Percentiles rank a stretch among this genome's conserved stretches.
Conservation (phyloP, 2,329 filamentous ascomycete genomes). For the Verticillium albo-atrum region DNA sequence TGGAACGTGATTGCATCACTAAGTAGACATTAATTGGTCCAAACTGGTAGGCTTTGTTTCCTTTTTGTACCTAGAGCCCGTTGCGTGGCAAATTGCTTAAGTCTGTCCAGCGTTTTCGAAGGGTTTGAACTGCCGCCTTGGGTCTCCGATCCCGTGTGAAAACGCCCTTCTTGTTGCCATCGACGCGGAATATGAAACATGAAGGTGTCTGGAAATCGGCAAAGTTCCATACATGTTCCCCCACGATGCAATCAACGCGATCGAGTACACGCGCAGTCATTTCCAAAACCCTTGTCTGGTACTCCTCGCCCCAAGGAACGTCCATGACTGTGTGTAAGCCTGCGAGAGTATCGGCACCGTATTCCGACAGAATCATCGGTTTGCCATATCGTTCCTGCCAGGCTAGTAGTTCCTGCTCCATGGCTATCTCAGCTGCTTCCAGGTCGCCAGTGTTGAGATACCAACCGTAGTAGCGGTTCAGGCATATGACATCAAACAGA, state of each 20-base stretch:
- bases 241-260: constrained; percentile 16
- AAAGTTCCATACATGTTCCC: constrained; percentile 23
- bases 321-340: constrained; percentile 19
- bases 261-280: constrained; percentile 25
- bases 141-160: constrained; percentile 17
- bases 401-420: constrained; percentile 16
- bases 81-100: too few relatives aligned
- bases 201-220: constrained; percentile 17
- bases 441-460: constrained; percentile 18
- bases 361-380: constrained; percentile 23
- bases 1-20: too few relatives aligned
- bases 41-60: too few relatives aligned
- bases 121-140: constrained; percentile 10
- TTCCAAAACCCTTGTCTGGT: constrained; percentile 17
- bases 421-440: constrained; percentile 14
- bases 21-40: too few relatives aligned
- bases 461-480: constrained; percentile 25
- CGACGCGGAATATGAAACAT: constrained; percentile 12
- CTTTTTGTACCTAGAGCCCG: too few relatives aligned
- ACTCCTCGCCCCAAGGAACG: constrained; percentile 23
- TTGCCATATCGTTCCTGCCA: constrained; percentile 20
- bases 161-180: constrained; percentile 20
- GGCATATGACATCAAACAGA: constrained; percentile 20
- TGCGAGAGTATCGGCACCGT: constrained; percentile 21
- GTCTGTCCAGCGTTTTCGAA: constrained; percentile 16